Conservation (phyloP, 2,329 filamentous ascomycete genomes). For the Dactylellina cionopaga region DNA sequence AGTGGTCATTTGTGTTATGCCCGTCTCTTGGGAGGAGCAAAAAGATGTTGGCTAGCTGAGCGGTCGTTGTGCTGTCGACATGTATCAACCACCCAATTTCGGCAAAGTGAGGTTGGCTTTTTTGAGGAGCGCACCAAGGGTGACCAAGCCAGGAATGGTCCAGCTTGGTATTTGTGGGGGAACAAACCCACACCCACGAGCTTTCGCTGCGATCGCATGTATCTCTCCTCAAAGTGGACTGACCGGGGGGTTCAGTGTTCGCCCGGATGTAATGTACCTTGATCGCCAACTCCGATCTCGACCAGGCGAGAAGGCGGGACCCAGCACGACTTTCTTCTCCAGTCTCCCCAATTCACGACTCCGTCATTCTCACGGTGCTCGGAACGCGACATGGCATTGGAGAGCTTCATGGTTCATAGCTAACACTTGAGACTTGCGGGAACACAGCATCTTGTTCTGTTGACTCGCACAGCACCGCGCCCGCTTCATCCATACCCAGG, state of each 20-base stretch:
- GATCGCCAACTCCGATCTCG: slow-evolving; percentile 52
- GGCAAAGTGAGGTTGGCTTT: slow-evolving; percentile 52
- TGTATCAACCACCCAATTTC: slow-evolving; percentile 53
- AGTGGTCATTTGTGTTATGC: slow-evolving; percentile 39
- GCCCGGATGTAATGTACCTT: slow-evolving; percentile 53
- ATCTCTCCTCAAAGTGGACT: slow-evolving; percentile 53
- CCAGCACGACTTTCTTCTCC: slow-evolving; percentile 19
- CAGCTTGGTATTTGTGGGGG: slow-evolving; percentile 53
- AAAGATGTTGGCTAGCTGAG: slow-evolving; percentile 47
- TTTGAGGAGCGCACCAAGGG: slow-evolving; percentile 53
- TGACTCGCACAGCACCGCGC: slow-evolving; percentile 17
- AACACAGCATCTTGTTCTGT: slow-evolving; percentile 2
- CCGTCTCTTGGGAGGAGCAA: slow-evolving; percentile 23
- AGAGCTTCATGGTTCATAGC: slow-evolving; percentile 10
- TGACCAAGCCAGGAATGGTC: slow-evolving; percentile 53
- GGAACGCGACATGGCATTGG: slow-evolving; percentile 33
- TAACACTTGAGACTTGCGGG: slow-evolving; percentile 20
- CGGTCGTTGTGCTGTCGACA: slow-evolving; percentile 51
- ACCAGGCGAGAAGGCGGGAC: slow-evolving; percentile 30
- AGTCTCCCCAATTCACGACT: slow-evolving; percentile 32
- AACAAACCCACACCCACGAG: slow-evolving; percentile 45
- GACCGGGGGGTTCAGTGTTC: slow-evolving; percentile 41
- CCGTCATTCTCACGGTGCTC: slow-evolving; percentile 27
- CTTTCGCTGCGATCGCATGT: slow-evolving; percentile 51
- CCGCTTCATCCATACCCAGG: slow-evolving; percentile 30